Percentiles rank a stretch among this genome's conserved stretches.
Evolutionary conservation across 2,329 filamentous ascomycete genomes (phyloP).

Genomic region (Stenocarpella maydis): DNA sequence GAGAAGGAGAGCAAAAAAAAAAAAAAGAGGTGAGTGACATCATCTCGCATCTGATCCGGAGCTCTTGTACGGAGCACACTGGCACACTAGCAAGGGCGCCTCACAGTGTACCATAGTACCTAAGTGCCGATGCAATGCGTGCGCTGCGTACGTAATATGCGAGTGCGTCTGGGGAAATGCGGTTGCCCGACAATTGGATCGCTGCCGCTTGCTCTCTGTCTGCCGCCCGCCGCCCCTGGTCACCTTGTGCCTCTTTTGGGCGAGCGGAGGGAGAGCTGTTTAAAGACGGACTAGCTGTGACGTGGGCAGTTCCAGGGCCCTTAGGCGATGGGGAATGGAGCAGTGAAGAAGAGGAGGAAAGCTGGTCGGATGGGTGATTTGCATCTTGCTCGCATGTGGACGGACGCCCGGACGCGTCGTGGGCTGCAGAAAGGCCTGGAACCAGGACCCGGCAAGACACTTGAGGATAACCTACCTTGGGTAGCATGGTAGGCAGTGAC

Average conservation of each 20-base stretch:
- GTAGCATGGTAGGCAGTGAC: constrained; percentile 18
- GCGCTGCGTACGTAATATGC: too few species aligned
- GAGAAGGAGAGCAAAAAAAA: too few species aligned
- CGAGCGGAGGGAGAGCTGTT: neutral
- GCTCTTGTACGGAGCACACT: too few species aligned
- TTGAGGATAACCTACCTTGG: too few species aligned
- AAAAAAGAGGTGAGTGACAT: constrained; percentile 24
- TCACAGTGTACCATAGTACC: too few species aligned
- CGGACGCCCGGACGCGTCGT: neutral
- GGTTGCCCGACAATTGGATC: neutral
- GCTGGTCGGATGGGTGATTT: neutral
- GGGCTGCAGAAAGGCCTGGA: neutral
- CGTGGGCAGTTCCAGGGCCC: constrained; percentile 13
- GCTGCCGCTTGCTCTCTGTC: neutral
- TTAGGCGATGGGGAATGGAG: neutral
- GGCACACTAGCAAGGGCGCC: neutral
- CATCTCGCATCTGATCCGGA: constrained; percentile 28
- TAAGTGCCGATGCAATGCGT: constrained; percentile 21
- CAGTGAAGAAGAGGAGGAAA: neutral
- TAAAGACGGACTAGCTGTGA: neutral
- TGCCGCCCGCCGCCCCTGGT: neutral
- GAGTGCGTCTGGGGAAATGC: constrained; percentile 8
- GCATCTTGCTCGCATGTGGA: neutral
- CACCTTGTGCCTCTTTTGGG: neutral
- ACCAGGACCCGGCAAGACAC: neutral